Evolutionary conservation across 225 moss, liverwort and hornwort genomes (phyloP).

Genomic region (Sphagnum contortum): DNA sequence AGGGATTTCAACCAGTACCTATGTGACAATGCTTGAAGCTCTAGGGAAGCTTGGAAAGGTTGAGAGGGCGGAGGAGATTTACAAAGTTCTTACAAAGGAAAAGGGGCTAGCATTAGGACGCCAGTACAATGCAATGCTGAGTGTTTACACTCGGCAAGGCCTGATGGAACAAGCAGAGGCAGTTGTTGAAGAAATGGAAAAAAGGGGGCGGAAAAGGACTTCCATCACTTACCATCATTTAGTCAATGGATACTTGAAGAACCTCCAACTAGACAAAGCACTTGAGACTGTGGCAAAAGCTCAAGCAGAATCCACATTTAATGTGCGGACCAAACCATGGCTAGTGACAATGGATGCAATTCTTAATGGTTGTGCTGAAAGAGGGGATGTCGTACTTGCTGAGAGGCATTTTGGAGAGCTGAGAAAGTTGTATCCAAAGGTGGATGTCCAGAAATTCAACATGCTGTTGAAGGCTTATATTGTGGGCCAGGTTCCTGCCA

Average conservation of each 20-base stretch:
- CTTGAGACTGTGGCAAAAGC: constrained; percentile 8
- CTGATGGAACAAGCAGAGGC: constrained; percentile 12
- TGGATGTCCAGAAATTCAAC: constrained; percentile 7
- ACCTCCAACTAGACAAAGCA: constrained; percentile 16
- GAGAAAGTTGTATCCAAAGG: constrained; percentile 8
- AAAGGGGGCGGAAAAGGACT: constrained; percentile 9
- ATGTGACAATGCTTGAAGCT: constrained; percentile 19
- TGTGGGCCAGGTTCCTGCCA: constrained; percentile 12
- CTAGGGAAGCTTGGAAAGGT: constrained; percentile 26
- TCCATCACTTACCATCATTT: constrained; percentile 13
- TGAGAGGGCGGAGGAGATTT: constrained; percentile 21
- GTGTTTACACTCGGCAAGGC: constrained; percentile 7
- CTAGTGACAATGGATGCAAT: constrained; percentile 11
- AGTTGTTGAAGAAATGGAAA: constrained; percentile 7
- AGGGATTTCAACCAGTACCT: constrained; percentile 12
- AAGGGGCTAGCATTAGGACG: constrained; percentile 11
- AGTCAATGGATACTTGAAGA: constrained; percentile 14
- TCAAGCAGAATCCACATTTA: constrained; percentile 4
- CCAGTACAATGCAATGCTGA: constrained; percentile 24
- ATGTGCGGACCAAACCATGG: constrained; percentile 10
- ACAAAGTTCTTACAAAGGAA: constrained; percentile 12
- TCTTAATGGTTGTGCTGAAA: constrained; percentile 12
- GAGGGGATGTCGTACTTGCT: constrained; percentile 16
- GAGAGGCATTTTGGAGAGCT: constrained; percentile 22
- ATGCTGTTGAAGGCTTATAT: constrained; percentile 24